Evolutionary conservation across 2,329 filamentous ascomycete species (phyloP), one percentile per base, ranked within the genome.

Genomic region (Aspergillus sp.): DNA sequence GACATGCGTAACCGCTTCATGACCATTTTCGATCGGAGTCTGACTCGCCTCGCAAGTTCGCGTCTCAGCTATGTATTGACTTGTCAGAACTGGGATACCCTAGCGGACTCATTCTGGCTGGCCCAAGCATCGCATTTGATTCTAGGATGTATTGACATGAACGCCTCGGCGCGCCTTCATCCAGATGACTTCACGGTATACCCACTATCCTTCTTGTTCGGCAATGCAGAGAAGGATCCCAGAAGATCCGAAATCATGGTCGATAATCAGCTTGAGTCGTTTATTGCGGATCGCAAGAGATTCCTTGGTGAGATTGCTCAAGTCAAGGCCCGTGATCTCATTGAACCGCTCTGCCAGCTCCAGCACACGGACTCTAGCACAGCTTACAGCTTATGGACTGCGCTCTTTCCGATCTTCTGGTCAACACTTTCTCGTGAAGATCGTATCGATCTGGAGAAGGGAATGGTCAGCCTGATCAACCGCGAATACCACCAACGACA

Each of bases 1-100:
- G 91, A 96, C 61, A 97, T 98, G 92, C 91, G 95, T 49, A 96
- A 96, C 71, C 89, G 94, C 15, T 99, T 99, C 80, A 92, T 99
- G 88, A 87, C 87, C 22, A 97, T 99, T 66, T 97, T 99, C 69
- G 94, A 98, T 77, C 91, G 91, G 77, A 97, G 93, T 73, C 82
- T 99, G 66, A 96, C 93, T n/a, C 91, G 93, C 72, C 92, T 92
- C 7, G 94, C 93, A 0, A 96, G 91, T 71, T 91, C 92, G 61
- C 89, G 96, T 43, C 83, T 99, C 45, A 90, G 90, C 62, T 98
- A 97, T 78, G 90, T 98, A 4, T 85, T 99, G 59, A 89, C 89
- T 0, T 90, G 91, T 25, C 96, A 99, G 75, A 98, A 98, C 70
- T 99, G 95, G 95, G 94, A 98, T 74, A 96, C 92, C 0, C 83